Percentiles rank a stretch among this genome's conserved stretches.
Evolutionary conservation across 1,284 basidiomycete genomes (phyloP).

Genomic region (Takashimella tepidaria): DNA sequence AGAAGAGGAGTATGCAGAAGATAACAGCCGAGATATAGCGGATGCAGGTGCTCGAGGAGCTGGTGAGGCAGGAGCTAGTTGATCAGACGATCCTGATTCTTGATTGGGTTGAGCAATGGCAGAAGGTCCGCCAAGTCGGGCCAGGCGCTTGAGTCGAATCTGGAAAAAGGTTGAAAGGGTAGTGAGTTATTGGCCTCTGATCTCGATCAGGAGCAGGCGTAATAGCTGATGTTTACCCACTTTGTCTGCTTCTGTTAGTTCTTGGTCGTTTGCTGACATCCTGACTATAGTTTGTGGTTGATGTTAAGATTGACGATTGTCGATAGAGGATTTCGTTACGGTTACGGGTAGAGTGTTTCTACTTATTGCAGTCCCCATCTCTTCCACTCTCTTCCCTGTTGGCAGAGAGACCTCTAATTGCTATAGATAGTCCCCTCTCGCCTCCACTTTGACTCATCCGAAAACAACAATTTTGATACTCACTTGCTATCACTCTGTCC

Average conservation of each 20-base stretch:
- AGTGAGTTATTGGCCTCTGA: no score
- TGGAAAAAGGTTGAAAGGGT: no score
- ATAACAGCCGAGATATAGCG: constrained; percentile 7
- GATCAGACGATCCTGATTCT: constrained; percentile 6
- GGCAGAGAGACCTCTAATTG: no score
- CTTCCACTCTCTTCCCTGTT: no score
- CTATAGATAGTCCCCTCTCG: neutral
- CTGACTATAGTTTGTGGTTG: neutral
- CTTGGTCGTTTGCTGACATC: constrained; percentile 27
- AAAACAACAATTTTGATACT: no score
- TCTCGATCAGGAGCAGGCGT: no score
- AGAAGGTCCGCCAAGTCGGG: constrained; percentile 58
- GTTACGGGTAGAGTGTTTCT: no score
- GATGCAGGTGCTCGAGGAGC: constrained; percentile 2
- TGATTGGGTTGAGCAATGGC: constrained; percentile 8
- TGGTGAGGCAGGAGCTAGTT: constrained; percentile 6
- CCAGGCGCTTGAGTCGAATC: constrained; percentile 83
- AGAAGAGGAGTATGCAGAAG: constrained; percentile 5
- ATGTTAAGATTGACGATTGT: no score
- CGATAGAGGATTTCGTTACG: no score
- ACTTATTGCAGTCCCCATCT: no score
- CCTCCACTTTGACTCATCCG: neutral
- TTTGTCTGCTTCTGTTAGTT: constrained; percentile 42
- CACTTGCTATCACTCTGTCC: neutral
- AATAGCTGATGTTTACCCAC: no score